A percentile compares a stretch with the other conserved stretches of the same genome.
These are phyloP conservation scores for Daldinia vernicosa DNA, from an alignment of 495 filamentous ascomycete genomes.

Conservation along the genomic window DNA sequence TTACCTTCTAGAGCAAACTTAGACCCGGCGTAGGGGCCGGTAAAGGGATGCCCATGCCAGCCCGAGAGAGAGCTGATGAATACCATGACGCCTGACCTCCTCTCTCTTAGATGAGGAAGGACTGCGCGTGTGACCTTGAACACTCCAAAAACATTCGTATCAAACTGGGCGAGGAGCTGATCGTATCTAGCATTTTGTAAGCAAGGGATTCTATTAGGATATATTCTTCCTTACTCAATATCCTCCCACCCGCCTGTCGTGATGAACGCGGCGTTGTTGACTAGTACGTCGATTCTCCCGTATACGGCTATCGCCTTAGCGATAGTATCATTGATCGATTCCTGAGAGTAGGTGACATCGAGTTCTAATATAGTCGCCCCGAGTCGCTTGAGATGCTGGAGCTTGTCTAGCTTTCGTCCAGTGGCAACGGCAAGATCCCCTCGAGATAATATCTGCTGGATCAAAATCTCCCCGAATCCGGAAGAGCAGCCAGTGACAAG, in stretches of 20 bases:
- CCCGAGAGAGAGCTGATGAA: constrained; percentile 59
- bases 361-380: neutral
- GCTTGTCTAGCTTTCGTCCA: constrained; percentile 52
- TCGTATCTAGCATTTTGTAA: neutral
- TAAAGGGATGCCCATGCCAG: constrained; percentile 47
- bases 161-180: neutral
- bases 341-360: neutral
- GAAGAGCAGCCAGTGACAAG: constrained; percentile 61
- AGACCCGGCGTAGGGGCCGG: constrained; percentile 57
- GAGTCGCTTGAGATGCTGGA: constrained; percentile 46
- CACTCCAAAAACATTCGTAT: neutral
- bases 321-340: neutral
- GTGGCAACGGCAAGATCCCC: constrained; percentile 63
- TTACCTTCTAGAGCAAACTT: constrained; percentile 61
- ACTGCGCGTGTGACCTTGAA: constrained; percentile 49
- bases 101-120: constrained; percentile 58
- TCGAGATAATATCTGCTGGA: constrained; percentile 51
- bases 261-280: neutral
- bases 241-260: neutral
- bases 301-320: neutral
- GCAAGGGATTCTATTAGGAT: neutral
- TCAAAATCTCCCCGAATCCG: constrained; percentile 58
- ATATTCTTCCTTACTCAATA: neutral
- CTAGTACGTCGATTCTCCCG: neutral
- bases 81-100: constrained; percentile 52